Evolutionary conservation across 2,329 filamentous ascomycete genomes (phyloP).

Genomic region (Fusarium setosum): DNA sequence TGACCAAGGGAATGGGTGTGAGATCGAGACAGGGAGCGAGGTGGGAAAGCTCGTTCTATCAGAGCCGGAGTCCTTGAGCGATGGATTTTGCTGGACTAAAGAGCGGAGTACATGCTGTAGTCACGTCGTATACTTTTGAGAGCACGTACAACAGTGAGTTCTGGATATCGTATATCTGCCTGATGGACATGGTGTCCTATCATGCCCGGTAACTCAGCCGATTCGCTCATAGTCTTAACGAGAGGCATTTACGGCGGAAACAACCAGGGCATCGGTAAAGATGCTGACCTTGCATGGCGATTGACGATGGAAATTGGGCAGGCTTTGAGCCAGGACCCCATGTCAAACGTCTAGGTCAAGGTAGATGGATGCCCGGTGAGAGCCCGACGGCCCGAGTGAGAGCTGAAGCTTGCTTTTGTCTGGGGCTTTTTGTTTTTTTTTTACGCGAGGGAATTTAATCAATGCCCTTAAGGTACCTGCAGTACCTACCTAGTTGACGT

Average conservation of each 20-base stretch:
- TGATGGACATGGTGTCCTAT: not conserved
- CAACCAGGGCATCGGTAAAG: not conserved
- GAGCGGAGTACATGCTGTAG: constrained; percentile 65
- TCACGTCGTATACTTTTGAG: too few species aligned
- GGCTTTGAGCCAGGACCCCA: not conserved
- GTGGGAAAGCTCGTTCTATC: constrained; percentile 68
- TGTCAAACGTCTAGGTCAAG: too few species aligned
- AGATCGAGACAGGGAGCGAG: constrained; percentile 6
- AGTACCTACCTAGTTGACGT: not conserved
- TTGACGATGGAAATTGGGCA: too few species aligned
- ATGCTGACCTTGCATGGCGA: not conserved
- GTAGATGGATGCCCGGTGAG: constrained; percentile 2
- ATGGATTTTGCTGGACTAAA: constrained; percentile 72
- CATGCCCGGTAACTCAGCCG: not conserved
- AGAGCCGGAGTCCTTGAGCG: constrained; percentile 69
- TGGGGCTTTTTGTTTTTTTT: constrained; percentile 7
- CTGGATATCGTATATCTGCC: not conserved
- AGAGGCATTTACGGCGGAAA: constrained; percentile 2
- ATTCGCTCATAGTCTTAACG: not conserved
- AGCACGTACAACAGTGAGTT: too few species aligned
- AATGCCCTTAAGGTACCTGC: too few species aligned
- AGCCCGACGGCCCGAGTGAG: constrained; percentile 27
- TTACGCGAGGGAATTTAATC: constrained; percentile 27
- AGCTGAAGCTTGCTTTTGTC: constrained; percentile 15
- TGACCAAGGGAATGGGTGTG: constrained; percentile 34